These are phyloP conservation scores for Baudoinia panamericana DNA, from an alignment of 495 filamentous ascomycete genomes.

Conservation along the genomic window DNA sequence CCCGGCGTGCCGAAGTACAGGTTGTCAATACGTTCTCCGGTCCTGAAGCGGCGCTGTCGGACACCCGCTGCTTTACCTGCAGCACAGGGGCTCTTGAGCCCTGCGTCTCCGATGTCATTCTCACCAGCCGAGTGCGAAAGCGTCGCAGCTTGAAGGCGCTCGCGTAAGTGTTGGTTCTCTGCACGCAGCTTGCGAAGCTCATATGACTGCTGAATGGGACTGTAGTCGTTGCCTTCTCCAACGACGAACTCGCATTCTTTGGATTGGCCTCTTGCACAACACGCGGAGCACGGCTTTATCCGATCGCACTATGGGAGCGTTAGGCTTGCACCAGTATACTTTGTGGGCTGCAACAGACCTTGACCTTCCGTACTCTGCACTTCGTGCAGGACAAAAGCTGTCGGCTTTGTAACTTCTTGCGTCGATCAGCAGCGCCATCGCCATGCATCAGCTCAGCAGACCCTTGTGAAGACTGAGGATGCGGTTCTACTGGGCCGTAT, in stretches of 20 bases:
- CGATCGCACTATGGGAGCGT: slow-evolving; percentile 32
- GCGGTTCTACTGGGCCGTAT: slow-evolving; percentile 1
- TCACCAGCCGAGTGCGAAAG: slow-evolving; percentile 20
- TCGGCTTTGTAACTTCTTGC: slow-evolving; percentile 21
- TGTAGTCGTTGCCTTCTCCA: slow-evolving; percentile 32
- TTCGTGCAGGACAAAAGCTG: slow-evolving; percentile 32
- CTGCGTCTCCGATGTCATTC: slow-evolving; percentile 8
- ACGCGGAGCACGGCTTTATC: slow-evolving; percentile 36
- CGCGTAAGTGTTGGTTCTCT: slow-evolving; percentile 27
- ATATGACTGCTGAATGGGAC: slow-evolving; percentile 32
- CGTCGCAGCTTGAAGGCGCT: slow-evolving; percentile 20
- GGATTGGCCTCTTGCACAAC: slow-evolving; percentile 34
- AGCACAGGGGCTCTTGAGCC: background rate
- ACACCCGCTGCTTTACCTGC: slow-evolving; percentile 13
- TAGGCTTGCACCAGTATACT: slow-evolving; percentile 1
- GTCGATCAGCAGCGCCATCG: no score
- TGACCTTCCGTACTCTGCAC: slow-evolving; percentile 32
- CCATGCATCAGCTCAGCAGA: no score
- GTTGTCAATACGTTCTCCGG: slow-evolving; percentile 28
- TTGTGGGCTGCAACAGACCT: slow-evolving; percentile 21
- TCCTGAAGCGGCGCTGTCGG: slow-evolving; percentile 29
- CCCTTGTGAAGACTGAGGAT: background rate
- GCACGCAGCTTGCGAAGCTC: slow-evolving; percentile 28
- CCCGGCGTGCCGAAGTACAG: slow-evolving; percentile 35
- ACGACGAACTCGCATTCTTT: slow-evolving; percentile 36